Evolutionary conservation across 2,329 filamentous ascomycete species (phyloP).

Genomic region (Thyridium curvatum): DNA sequence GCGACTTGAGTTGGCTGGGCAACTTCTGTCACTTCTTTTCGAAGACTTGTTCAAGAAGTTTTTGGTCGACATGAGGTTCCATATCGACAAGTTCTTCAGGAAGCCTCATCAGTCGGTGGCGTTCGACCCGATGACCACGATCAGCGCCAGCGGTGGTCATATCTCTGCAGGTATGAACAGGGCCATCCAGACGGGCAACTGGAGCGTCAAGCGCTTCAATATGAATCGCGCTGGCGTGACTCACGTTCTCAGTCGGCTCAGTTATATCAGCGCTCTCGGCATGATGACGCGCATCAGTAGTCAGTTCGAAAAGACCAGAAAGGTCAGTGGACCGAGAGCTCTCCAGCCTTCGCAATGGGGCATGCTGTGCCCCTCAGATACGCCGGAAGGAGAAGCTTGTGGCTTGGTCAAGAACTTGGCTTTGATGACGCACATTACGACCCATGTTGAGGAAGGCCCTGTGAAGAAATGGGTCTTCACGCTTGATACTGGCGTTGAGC

Average conservation of each 20-base stretch:
- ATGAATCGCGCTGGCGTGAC: slow-evolving; percentile 98
- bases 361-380: slow-evolving; percentile 96
- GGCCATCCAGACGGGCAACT: slow-evolving; percentile 95
- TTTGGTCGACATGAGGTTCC: slow-evolving; percentile 80
- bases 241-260: slow-evolving; percentile 88
- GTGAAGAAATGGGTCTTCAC: slow-evolving; percentile 82
- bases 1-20: slow-evolving; percentile 86
- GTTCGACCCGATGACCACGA: slow-evolving; percentile 80
- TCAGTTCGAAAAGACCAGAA: slow-evolving; percentile 98
- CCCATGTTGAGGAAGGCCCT: slow-evolving; percentile 87
- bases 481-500: slow-evolving; percentile 76
- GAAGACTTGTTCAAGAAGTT: slow-evolving; percentile 98
- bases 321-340: slow-evolving; percentile 91
- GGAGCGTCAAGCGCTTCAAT: slow-evolving; percentile 95
- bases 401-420: slow-evolving; percentile 97
- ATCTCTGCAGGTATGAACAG: slow-evolving; percentile 93
- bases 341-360: slow-evolving; percentile 96
- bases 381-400: slow-evolving; percentile 96
- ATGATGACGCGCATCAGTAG: slow-evolving; percentile 99
- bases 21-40: slow-evolving; percentile 87
- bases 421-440: slow-evolving; percentile 98
- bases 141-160: slow-evolving; percentile 76
- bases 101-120: slow-evolving; percentile 85
- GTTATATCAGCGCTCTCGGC: slow-evolving; percentile 91
- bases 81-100: slow-evolving; percentile 91